Evolutionary conservation across 345 rosid genomes (phyloP).

Genomic region (Aquilaria yunnanensis): DNA sequence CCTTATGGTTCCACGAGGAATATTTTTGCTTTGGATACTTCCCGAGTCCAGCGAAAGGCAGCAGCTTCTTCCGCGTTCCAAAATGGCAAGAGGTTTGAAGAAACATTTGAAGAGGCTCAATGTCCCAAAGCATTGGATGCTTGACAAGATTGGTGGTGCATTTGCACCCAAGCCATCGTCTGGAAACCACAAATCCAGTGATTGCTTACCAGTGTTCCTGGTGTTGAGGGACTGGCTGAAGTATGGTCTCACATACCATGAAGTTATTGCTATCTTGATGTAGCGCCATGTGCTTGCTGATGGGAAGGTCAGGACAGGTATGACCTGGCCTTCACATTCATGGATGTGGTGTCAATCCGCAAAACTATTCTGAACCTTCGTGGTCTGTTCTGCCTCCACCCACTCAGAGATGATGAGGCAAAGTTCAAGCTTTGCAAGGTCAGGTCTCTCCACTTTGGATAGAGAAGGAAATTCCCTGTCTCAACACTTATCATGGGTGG

Average conservation of each 20-base stretch:
- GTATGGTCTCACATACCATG: conserved; percentile 57
- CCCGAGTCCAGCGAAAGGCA: no score
- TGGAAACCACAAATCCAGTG: conserved; percentile 81
- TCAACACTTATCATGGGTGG: conserved; percentile 58
- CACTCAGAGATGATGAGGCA: conserved; percentile 53
- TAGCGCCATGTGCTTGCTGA: conserved; percentile 74
- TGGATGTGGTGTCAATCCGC: conserved; percentile 69
- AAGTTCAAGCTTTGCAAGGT: conserved; percentile 60
- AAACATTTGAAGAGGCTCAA: conserved; percentile 64
- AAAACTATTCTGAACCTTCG: conserved; percentile 55
- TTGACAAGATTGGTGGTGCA: conserved; percentile 71
- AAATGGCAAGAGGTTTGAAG: conserved; percentile 54
- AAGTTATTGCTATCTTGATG: conserved; percentile 67
- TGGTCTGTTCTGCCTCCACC: conserved; percentile 48
- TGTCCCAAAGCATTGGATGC: conserved; percentile 63
- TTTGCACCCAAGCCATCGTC: conserved; percentile 83
- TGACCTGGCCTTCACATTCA: conserved; percentile 84
- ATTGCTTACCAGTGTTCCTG: conserved; percentile 54
- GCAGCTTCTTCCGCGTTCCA: no score
- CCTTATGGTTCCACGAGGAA: no score
- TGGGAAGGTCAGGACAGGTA: conserved; percentile 72
- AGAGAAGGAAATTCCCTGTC: conserved; percentile 47
- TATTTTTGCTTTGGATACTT: no score
- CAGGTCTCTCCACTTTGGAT: conserved; percentile 42
- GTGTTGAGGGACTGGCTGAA: conserved; percentile 50